phyloP scores from a whole-genome alignment of 305 asterid genomes.

The Fraxinus greggii region DNA sequence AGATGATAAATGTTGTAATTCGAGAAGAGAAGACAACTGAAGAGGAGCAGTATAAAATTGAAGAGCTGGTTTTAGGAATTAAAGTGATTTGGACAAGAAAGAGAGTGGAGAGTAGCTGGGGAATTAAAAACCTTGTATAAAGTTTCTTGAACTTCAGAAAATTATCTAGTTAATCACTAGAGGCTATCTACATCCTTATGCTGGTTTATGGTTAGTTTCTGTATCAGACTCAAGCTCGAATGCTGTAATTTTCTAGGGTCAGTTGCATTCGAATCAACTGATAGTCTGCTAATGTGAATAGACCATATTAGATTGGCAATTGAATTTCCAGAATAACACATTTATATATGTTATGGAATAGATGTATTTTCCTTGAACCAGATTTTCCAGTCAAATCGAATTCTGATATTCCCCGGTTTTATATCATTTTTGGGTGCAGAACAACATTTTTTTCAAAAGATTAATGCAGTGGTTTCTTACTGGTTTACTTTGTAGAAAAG shows the following conservation, averaged over 20 bases:
- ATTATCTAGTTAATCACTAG: not conserved
- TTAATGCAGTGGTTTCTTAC: not conserved
- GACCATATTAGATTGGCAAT: not conserved
- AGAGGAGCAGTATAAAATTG: not conserved
- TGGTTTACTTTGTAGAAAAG: not conserved
- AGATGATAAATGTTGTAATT: not conserved
- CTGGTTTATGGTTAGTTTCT: not conserved
- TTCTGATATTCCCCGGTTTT: not conserved
- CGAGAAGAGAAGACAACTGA: not conserved
- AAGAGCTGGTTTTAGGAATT: not conserved
- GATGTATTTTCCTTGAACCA: not conserved
- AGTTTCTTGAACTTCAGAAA: not conserved
- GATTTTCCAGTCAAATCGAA: slow-evolving; percentile 7
- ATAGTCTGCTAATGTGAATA: not conserved
- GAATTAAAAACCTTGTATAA: not conserved
- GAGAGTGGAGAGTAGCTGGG: not conserved
- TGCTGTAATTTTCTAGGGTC: not conserved
- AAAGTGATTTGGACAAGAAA: not conserved
- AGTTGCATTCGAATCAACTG: not conserved
- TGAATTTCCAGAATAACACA: not conserved
- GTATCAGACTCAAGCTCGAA: not conserved
- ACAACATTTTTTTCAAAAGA: not conserved
- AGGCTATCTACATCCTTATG: not conserved
- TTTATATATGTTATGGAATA: not conserved
- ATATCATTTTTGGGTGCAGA: not conserved